These are phyloP conservation scores for Leccinum brunneo-olivaceum DNA, from an alignment of 1,284 basidiomycete species.

Conservation along the genomic window DNA sequence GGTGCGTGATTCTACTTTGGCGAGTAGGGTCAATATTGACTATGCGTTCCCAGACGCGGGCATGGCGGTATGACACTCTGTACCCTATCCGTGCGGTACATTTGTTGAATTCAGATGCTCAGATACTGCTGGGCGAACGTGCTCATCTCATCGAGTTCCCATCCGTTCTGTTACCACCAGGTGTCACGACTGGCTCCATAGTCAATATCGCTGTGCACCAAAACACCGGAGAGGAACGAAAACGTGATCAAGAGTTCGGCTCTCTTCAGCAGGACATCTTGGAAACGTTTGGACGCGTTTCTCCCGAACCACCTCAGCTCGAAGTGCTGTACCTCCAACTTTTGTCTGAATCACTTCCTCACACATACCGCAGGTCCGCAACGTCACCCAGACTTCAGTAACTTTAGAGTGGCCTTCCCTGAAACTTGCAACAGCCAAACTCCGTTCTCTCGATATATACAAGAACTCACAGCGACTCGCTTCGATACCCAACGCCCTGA, in stretches of 20 bases:
- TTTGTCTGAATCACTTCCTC: constrained; percentile 1
- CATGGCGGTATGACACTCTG: constrained; percentile 55
- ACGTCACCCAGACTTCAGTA: constrained; percentile 91
- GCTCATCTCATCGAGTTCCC: constrained; percentile 96
- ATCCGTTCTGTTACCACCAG: constrained; percentile 84
- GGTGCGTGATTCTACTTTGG: constrained; percentile 33
- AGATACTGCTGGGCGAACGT: constrained; percentile 87
- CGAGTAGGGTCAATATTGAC: constrained; percentile 3
- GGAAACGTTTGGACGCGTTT: constrained; percentile 60
- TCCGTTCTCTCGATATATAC: constrained; percentile 86
- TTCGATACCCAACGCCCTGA: constrained; percentile 72
- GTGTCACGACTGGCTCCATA: constrained; percentile 88
- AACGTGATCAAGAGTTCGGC: constrained; percentile 77
- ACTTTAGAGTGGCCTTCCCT: constrained; percentile 87
- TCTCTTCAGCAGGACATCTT: constrained; percentile 76
- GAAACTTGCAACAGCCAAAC: constrained; percentile 77
- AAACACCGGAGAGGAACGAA: constrained; percentile 76
- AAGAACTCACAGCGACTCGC: constrained; percentile 85
- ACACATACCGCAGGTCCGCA: constrained; percentile 57
- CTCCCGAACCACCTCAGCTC: constrained; percentile 70
- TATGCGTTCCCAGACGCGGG: constrained; percentile 53
- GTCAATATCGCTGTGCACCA: constrained; percentile 88
- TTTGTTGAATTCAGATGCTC: constrained; percentile 9
- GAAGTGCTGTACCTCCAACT: constrained; percentile 36
- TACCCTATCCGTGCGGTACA: not conserved